Evolutionary conservation across 306 rosid species (phyloP).

Genomic region (Gillenia trifoliata): DNA sequence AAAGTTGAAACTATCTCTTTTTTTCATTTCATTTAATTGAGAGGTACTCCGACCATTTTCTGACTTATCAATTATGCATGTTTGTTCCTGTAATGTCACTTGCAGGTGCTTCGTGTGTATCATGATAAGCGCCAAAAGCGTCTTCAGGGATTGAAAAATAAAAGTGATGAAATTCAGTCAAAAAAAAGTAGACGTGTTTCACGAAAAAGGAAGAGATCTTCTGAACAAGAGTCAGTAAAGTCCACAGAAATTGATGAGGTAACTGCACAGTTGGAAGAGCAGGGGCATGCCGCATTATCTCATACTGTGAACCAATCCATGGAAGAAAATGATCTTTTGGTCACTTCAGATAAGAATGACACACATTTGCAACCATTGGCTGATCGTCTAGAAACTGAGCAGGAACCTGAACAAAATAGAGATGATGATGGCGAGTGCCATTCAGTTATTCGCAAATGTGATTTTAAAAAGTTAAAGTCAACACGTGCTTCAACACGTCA

Average conservation of each 20-base stretch:
- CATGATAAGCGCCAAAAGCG: conserved; percentile 51
- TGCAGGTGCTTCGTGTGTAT: conserved; percentile 76
- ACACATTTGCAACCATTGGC: conserved; percentile 31
- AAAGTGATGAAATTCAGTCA: conserved; percentile 26
- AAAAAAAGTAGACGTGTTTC: conserved; percentile 22
- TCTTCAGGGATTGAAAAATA: conserved; percentile 39
- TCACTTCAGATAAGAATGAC: conserved; percentile 30
- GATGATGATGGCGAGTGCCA: conserved; percentile 36
- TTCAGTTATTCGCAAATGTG: conserved; percentile 41
- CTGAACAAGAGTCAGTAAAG: conserved; percentile 43
- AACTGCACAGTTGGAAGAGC: conserved; percentile 30
- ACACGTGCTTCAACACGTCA: conserved; percentile 53
- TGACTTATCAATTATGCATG: neutral
- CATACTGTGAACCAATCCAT: conserved; percentile 25
- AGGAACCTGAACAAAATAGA: conserved; percentile 30
- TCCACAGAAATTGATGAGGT: conserved; percentile 37
- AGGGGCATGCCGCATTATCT: conserved; percentile 12
- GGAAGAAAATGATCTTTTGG: conserved; percentile 37
- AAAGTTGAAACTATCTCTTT: neutral
- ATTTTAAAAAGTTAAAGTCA: conserved; percentile 52
- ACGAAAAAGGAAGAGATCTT: conserved; percentile 30
- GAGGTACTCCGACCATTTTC: neutral
- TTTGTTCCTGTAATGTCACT: conserved; percentile 13
- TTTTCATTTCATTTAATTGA: neutral
- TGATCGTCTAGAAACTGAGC: conserved; percentile 34